phyloP scores from a whole-genome alignment of 2,329 filamentous ascomycete genomes.

The Cladosporium velox region DNA sequence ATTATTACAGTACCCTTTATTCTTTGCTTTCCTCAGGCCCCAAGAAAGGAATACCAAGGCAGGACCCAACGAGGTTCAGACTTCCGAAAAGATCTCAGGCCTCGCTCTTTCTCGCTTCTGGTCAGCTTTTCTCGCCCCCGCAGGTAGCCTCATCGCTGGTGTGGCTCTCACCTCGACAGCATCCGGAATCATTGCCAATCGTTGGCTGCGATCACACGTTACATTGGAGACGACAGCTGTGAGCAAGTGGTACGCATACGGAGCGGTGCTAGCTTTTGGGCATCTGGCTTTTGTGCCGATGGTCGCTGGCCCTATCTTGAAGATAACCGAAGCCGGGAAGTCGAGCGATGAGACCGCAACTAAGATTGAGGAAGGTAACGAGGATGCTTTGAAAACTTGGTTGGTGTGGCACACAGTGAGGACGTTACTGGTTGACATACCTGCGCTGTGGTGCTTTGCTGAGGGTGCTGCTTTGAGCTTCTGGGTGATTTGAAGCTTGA shows the following conservation, averaged over 20 bases:
- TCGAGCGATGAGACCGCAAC: constrained; percentile 20
- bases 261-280: constrained; percentile 29
- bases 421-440: constrained; percentile 32
- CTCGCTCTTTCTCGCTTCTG: constrained; percentile 32
- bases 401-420: constrained; percentile 32
- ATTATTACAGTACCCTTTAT: constrained; percentile 34
- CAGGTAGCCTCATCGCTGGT: constrained; percentile 26
- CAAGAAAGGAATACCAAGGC: background rate
- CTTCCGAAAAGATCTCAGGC: constrained; percentile 13
- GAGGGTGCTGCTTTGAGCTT: constrained; percentile 31
- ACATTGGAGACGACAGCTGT: constrained; percentile 33
- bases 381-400: constrained; percentile 32
- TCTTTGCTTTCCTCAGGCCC: constrained; percentile 29
- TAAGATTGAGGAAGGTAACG: constrained; percentile 26
- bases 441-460: constrained; percentile 35
- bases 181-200: constrained; percentile 27
- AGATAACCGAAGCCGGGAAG: constrained; percentile 27
- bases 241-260: constrained; percentile 33
- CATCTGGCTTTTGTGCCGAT: constrained; percentile 30
- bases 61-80: background rate
- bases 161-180: constrained; percentile 27
- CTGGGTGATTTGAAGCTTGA: constrained; percentile 27
- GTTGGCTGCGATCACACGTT: constrained; percentile 31
- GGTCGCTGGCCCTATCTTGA: constrained; percentile 14
- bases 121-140: constrained; percentile 29